Evolutionary conservation across 441 rosid species (phyloP).

Genomic region (Populus tomentosa): DNA sequence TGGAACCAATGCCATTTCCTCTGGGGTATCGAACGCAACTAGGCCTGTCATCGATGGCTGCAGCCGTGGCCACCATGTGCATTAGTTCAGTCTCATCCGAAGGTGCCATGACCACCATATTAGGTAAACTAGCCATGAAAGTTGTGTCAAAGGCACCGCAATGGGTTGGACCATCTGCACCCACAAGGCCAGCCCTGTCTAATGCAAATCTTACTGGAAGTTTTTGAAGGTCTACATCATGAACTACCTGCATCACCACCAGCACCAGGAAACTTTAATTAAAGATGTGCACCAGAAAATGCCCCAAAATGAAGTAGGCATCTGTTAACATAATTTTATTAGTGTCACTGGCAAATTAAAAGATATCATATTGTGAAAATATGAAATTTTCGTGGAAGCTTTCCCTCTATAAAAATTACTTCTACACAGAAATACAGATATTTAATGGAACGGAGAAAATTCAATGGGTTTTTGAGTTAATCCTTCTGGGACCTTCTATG

Average conservation of each 20-base stretch:
- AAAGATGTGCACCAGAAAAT: too few relatives aligned
- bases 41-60: conserved; percentile 53
- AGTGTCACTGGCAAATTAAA: too few relatives aligned
- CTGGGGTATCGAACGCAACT: conserved; percentile 58
- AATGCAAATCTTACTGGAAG: conserved; percentile 59
- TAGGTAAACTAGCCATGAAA: conserved; percentile 63
- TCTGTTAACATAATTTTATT: too few relatives aligned
- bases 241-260: conserved; percentile 35
- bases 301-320: too few relatives aligned
- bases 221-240: conserved; percentile 64
- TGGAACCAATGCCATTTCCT: conserved; percentile 49
- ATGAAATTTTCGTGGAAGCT: too few relatives aligned
- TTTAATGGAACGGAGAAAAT: too few relatives aligned
- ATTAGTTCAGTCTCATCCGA: conserved; percentile 53
- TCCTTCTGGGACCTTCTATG: too few relatives aligned
- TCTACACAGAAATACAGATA: too few relatives aligned
- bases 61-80: conserved; percentile 64
- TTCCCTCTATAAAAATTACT: too few relatives aligned
- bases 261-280: too few relatives aligned
- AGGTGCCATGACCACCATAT: conserved; percentile 78
- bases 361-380: too few relatives aligned
- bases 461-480: too few relatives aligned
- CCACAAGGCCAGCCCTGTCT: conserved; percentile 61
- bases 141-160: conserved; percentile 56
- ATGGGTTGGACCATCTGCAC: conserved; percentile 69